A percentile compares a stretch with the other conserved stretches of the same genome.
These are phyloP conservation scores for Hymenoscyphus fructigenus DNA, from an alignment of 2,329 filamentous ascomycete genomes.

Conservation along the genomic window DNA sequence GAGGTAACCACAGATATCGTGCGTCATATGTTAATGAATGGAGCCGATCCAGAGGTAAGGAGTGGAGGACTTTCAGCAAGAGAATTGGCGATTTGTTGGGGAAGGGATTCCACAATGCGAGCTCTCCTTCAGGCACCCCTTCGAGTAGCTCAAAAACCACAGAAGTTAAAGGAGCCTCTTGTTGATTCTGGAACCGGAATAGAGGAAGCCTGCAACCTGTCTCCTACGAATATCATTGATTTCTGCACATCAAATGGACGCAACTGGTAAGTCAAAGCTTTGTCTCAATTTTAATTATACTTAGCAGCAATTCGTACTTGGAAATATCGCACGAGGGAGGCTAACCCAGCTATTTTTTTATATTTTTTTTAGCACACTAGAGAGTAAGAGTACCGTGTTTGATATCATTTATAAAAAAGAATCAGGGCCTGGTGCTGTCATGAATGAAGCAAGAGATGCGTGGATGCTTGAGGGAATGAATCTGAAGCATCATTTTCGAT, in stretches of 20 bases:
- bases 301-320: too few species aligned
- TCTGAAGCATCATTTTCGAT: not conserved
- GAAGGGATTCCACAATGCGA: not conserved
- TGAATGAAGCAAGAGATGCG: not conserved
- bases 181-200: not conserved
- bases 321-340: too few species aligned
- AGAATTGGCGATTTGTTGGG: not conserved
- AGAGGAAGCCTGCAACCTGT: not conserved
- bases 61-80: not conserved
- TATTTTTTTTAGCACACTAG: not conserved
- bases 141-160: not conserved
- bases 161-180: not conserved
- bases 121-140: not conserved
- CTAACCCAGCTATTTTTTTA: too few species aligned
- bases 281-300: too few species aligned
- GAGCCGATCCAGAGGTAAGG: not conserved
- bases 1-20: not conserved
- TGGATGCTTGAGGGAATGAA: not conserved
- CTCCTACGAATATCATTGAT: not conserved
- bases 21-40: not conserved
- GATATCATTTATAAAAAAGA: not conserved
- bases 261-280: not conserved
- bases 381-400: not conserved
- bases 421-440: not conserved
- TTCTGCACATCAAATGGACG: not conserved